phyloP scores from a whole-genome alignment of 108 stramenopile genomes.

The Skeletonema tropicum region DNA sequence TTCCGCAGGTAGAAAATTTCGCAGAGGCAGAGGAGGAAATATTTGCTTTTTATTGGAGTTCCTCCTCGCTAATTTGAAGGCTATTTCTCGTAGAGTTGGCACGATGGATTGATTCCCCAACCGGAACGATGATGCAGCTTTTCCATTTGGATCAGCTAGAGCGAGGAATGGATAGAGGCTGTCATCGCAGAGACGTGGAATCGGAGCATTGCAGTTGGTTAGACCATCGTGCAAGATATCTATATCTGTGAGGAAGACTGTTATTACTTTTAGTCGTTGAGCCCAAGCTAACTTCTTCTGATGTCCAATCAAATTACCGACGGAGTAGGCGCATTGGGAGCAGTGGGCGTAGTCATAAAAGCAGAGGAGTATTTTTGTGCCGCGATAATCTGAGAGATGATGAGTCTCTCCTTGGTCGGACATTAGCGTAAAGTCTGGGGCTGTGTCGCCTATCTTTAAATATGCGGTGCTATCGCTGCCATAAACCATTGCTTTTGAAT shows the following conservation, averaged over 20 bases:
- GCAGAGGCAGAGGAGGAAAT: neutral
- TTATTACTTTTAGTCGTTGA: constrained; percentile 13
- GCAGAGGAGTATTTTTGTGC: constrained; percentile 30
- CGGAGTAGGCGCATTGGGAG: constrained; percentile 8
- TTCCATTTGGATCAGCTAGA: constrained; percentile 29
- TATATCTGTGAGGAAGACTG: constrained; percentile 15
- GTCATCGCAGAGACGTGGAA: neutral
- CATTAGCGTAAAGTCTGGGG: constrained; percentile 22
- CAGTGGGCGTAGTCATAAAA: constrained; percentile 27
- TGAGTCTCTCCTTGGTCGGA: constrained; percentile 5
- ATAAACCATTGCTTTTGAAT: no score
- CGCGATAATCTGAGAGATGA: constrained; percentile 25
- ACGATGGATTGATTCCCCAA: constrained; percentile 1
- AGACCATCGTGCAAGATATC: constrained; percentile 18
- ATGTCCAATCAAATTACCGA: constrained; percentile 21
- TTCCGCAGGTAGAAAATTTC: constrained; percentile 10
- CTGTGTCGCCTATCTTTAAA: constrained; percentile 16
- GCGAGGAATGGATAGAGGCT: constrained; percentile 22
- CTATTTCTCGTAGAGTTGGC: neutral
- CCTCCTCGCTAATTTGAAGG: neutral
- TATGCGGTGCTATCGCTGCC: no score
- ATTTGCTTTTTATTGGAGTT: neutral
- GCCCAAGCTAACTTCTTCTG: constrained; percentile 39
- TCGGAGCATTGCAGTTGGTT: constrained; percentile 13
- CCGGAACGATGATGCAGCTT: constrained; percentile 7